phyloP scores from a whole-genome alignment of 2,329 filamentous ascomycete species.

The Sporothrix brunneoviolacea region DNA sequence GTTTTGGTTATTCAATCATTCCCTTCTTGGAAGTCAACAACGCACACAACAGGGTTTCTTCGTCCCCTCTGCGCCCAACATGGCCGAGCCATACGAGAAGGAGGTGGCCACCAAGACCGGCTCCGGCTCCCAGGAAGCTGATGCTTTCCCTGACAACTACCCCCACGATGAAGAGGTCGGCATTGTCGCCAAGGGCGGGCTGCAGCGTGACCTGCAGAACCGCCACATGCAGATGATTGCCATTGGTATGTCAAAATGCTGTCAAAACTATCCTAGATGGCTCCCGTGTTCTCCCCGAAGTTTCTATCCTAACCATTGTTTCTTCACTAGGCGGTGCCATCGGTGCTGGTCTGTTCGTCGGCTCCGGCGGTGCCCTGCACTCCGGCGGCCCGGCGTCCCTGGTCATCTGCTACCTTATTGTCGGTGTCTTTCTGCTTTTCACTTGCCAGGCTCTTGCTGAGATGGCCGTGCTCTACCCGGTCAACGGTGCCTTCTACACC shows the following conservation, averaged over 20 bases:
- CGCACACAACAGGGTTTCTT: neutral
- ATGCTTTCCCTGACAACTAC: conserved; percentile 5
- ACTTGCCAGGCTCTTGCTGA: conserved; percentile 55
- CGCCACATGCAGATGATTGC: conserved; percentile 43
- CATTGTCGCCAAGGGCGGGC: conserved; percentile 27
- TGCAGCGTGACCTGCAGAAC: conserved; percentile 30
- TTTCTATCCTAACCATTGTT: neutral
- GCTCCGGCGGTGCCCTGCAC: conserved; percentile 53
- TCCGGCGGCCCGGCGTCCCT: conserved; percentile 52
- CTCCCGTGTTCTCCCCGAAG: neutral
- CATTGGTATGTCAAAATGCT: conserved; percentile 28
- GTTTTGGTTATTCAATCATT: too few species aligned
- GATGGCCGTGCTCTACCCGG: conserved; percentile 51
- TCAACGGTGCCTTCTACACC: conserved; percentile 57
- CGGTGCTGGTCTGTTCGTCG: conserved; percentile 60
- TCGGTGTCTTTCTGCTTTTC: conserved; percentile 52
- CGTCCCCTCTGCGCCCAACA: neutral
- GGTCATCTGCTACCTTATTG: conserved; percentile 46
- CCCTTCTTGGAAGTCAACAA: too few species aligned
- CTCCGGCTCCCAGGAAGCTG: too few species aligned
- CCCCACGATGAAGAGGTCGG: conserved; percentile 31
- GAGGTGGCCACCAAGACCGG: conserved; percentile 22
- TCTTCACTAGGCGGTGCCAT: conserved; percentile 34
- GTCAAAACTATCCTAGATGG: too few species aligned
- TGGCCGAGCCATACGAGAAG: conserved; percentile 6